Conservation (phyloP, 371 early-diverging fungal genomes). For the Actinomortierella wolfii region DNA sequence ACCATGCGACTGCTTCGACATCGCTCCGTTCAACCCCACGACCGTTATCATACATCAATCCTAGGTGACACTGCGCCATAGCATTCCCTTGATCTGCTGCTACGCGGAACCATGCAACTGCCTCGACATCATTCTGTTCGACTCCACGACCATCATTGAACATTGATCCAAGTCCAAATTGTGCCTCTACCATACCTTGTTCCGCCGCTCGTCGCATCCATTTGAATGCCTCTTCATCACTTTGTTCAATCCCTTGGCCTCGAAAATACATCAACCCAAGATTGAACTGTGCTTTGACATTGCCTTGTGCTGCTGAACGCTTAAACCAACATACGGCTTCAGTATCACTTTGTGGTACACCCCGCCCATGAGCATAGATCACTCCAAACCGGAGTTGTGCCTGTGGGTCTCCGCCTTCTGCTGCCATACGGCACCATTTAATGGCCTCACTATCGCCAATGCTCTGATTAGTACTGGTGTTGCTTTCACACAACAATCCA, state of each 20-base stretch:
- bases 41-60: conserved; percentile 81
- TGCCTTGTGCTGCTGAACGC: conserved; percentile 73
- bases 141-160: conserved; percentile 86
- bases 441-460: too few relatives aligned
- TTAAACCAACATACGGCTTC: conserved; percentile 78
- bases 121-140: conserved; percentile 63
- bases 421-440: too few relatives aligned
- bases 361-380: too few relatives aligned
- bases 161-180: conserved; percentile 72
- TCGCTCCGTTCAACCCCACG: conserved; percentile 66
- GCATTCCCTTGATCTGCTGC: conserved; percentile 79
- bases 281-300: conserved; percentile 78
- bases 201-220: conserved; percentile 80
- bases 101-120: conserved; percentile 73
- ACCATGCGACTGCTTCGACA: conserved; percentile 72
- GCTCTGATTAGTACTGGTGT: too few relatives aligned
- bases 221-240: conserved; percentile 68
- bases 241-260: conserved; percentile 67
- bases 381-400: too few relatives aligned
- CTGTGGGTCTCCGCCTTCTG: too few relatives aligned
- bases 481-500: too few relatives aligned
- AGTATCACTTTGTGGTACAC: conserved; percentile 64
- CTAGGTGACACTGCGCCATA: conserved; percentile 80
- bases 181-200: conserved; percentile 73
- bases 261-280: conserved; percentile 82